These are phyloP conservation scores for Penicillium italicum DNA, from an alignment of 2,329 filamentous ascomycete genomes.

Conservation along the genomic window DNA sequence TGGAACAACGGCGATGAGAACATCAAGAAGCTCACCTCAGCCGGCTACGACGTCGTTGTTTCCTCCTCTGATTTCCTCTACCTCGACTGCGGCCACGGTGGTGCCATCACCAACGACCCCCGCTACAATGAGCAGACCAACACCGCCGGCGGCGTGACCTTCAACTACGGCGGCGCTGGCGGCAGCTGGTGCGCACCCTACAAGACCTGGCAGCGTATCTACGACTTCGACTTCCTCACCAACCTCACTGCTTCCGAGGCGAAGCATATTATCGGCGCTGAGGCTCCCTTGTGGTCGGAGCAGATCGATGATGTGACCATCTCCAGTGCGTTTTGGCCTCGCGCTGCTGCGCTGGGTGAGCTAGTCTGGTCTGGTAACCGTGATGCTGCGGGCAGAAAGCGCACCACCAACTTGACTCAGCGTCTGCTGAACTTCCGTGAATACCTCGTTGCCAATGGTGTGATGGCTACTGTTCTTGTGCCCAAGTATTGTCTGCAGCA, in stretches of 20 bases:
- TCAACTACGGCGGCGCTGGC: conserved; percentile 54
- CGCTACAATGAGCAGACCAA: conserved; percentile 55
- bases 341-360: conserved; percentile 55
- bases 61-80: conserved; percentile 56
- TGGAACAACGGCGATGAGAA: conserved; percentile 55
- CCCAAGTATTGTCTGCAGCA: conserved; percentile 58
- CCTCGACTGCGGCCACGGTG: conserved; percentile 55
- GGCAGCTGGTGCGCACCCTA: conserved; percentile 59
- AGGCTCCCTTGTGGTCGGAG: conserved; percentile 53
- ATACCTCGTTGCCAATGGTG: conserved; percentile 55
- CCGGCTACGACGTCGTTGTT: conserved; percentile 55
- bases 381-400: conserved; percentile 49
- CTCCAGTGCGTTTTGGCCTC: conserved; percentile 53
- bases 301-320: conserved; percentile 54
- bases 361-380: conserved; percentile 56
- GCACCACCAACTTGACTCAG: conserved; percentile 53
- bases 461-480: conserved; percentile 50
- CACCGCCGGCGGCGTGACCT: conserved; percentile 47
- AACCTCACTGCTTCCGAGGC: conserved; percentile 48
- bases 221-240: conserved; percentile 55
- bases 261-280: conserved; percentile 51
- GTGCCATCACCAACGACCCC: conserved; percentile 54
- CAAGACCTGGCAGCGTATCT: conserved; percentile 60
- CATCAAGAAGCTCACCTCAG: conserved; percentile 50
- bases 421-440: conserved; percentile 59